These are phyloP conservation scores for Echeveria elegans DNA, from an alignment of 164 flowering plant genomes.

Conservation along the genomic window DNA sequence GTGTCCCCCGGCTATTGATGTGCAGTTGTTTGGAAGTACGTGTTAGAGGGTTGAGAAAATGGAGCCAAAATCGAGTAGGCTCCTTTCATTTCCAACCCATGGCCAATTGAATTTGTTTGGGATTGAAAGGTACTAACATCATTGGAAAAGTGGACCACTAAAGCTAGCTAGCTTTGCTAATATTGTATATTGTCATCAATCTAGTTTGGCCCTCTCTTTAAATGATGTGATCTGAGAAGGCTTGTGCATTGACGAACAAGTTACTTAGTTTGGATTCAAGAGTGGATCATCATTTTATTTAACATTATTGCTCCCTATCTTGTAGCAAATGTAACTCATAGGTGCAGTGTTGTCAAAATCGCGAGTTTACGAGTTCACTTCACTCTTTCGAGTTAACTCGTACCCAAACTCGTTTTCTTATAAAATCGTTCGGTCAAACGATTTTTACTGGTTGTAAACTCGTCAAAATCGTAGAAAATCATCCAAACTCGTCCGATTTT, in stretches of 20 bases:
- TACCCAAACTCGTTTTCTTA: too few species aligned
- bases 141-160: slow-evolving; percentile 3
- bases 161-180: neutral
- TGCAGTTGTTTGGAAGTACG: neutral
- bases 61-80: neutral
- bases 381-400: too few species aligned
- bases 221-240: neutral
- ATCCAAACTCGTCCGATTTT: too few species aligned
- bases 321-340: too few species aligned
- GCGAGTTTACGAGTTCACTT: too few species aligned
- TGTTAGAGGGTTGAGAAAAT: neutral
- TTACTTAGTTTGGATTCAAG: neutral
- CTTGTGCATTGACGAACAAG: neutral
- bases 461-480: too few species aligned
- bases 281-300: neutral
- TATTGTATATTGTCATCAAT: neutral
- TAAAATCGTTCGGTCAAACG: too few species aligned
- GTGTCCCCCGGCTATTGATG: neutral
- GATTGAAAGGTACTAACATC: slow-evolving; percentile 6
- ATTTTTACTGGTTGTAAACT: too few species aligned
- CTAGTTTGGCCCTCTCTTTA: neutral
- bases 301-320: too few species aligned
- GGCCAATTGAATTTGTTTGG: neutral
- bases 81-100: neutral
- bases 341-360: too few species aligned